Evolutionary conservation across 306 rosid species (phyloP).

Genomic region (Psophocarpus tetragonolobus): DNA sequence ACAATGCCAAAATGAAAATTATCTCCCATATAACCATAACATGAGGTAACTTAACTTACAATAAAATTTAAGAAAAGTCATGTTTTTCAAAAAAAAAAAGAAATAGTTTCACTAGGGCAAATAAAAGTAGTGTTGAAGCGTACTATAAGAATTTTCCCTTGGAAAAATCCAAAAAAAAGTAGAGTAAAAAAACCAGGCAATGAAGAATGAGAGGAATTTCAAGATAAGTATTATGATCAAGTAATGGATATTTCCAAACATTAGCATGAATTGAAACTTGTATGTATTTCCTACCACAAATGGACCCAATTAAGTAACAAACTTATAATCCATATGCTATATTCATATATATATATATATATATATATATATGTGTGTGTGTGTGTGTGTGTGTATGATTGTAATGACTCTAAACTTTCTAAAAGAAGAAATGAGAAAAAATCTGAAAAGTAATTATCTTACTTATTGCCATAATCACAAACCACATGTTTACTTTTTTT

Average conservation of each 20-base stretch:
- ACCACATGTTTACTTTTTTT: neutral
- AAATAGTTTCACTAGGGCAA: neutral
- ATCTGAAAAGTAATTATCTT: slow-evolving; percentile 18
- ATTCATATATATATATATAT: too few relatives aligned
- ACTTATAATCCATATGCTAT: neutral
- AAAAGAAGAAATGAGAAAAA: slow-evolving; percentile 11
- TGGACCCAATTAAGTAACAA: neutral
- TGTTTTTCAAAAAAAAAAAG: neutral
- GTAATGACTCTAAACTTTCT: slow-evolving; percentile 15
- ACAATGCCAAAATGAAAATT: neutral
- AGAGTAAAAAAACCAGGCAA: neutral
- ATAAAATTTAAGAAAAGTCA: slow-evolving; percentile 1
- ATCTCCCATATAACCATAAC: neutral
- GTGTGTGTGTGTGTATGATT: too few relatives aligned
- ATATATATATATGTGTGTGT: too few relatives aligned
- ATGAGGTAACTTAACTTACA: neutral
- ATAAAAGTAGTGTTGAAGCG: neutral
- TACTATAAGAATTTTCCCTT: neutral
- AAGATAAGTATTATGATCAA: neutral
- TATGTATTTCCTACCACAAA: slow-evolving; percentile 15
- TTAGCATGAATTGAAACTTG: slow-evolving; percentile 8
- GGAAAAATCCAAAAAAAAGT: neutral
- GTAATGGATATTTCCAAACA: slow-evolving; percentile 20
- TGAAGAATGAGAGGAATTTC: slow-evolving; percentile 6
- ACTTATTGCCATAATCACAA: slow-evolving; percentile 6